Conservation (phyloP, 495 filamentous ascomycete genomes). For the Aspergillus kassunensis region DNA sequence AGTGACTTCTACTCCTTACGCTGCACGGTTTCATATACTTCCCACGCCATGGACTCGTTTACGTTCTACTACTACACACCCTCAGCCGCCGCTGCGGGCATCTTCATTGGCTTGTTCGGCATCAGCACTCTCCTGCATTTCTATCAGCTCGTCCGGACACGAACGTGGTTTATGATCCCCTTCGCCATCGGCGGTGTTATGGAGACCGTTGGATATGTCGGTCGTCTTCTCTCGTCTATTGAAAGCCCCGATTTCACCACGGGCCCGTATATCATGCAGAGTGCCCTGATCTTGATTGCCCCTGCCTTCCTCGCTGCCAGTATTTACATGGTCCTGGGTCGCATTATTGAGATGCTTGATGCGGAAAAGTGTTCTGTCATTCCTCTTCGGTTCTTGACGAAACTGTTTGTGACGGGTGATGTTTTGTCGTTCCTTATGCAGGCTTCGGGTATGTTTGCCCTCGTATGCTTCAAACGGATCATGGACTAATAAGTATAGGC, state of each 20-base stretch:
- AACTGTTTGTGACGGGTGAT: constrained; percentile 35
- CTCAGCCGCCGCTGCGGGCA: constrained; percentile 43
- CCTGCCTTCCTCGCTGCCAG: constrained; percentile 52
- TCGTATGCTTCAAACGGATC: no score
- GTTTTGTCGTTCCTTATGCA: constrained; percentile 44
- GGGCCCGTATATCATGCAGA: constrained; percentile 48
- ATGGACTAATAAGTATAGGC: constrained; percentile 11
- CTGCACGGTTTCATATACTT: not conserved
- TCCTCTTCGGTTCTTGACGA: constrained; percentile 42
- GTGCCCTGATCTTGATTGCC: constrained; percentile 47
- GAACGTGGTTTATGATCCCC: constrained; percentile 53
- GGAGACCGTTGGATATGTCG: constrained; percentile 41
- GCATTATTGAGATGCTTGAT: constrained; percentile 43
- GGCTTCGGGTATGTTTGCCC: constrained; percentile 21
- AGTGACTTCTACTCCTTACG: no score
- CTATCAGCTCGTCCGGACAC: constrained; percentile 40
- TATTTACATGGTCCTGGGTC: constrained; percentile 54
- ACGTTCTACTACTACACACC: constrained; percentile 45
- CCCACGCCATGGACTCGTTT: not conserved
- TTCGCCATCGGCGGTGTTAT: constrained; percentile 51
- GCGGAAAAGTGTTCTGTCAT: constrained; percentile 40
- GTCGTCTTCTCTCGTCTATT: constrained; percentile 29
- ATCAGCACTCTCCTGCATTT: constrained; percentile 37
- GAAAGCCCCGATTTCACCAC: constrained; percentile 26
- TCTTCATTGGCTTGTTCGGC: constrained; percentile 49